A percentile compares a stretch with the other conserved stretches of the same genome.
These are phyloP conservation scores for Fusarium xyrophilum DNA, from an alignment of 2,329 filamentous ascomycete species.

Conservation along the genomic window DNA sequence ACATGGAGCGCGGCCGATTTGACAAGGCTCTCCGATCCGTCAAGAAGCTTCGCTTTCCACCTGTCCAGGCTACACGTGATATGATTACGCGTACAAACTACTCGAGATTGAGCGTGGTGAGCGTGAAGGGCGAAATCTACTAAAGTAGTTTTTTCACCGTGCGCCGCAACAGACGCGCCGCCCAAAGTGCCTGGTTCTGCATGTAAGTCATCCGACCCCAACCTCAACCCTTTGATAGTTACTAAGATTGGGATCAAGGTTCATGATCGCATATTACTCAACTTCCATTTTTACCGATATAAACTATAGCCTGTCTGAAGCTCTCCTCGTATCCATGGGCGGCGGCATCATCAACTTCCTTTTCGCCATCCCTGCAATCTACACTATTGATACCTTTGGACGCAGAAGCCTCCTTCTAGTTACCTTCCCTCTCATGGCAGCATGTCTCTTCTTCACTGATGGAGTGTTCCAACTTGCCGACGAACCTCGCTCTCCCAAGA, in stretches of 20 bases:
- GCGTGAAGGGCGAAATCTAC: slow-evolving; percentile 40
- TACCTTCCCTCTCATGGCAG: slow-evolving; percentile 64
- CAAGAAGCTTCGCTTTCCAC: slow-evolving; percentile 53
- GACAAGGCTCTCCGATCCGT: slow-evolving; percentile 55
- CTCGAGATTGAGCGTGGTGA: slow-evolving; percentile 44
- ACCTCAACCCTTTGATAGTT: too few species aligned
- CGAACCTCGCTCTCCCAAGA: slow-evolving; percentile 14
- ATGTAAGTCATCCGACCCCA: slow-evolving; percentile 37
- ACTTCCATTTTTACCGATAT: slow-evolving; percentile 53
- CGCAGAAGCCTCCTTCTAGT: slow-evolving; percentile 62
- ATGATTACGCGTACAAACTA: slow-evolving; percentile 56
- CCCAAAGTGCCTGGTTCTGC: slow-evolving; percentile 47
- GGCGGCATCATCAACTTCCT: slow-evolving; percentile 65
- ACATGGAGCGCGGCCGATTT: slow-evolving; percentile 58
- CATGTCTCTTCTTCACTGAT: slow-evolving; percentile 61
- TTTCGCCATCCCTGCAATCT: slow-evolving; percentile 64
- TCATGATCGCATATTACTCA: slow-evolving; percentile 64
- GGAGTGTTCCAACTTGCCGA: slow-evolving; percentile 55
- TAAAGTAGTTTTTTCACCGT: slow-evolving; percentile 50
- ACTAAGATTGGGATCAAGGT: too few species aligned
- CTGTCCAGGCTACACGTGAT: slow-evolving; percentile 58
- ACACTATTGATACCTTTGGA: slow-evolving; percentile 66
- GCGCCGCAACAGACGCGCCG: slow-evolving; percentile 47
- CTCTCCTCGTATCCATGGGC: slow-evolving; percentile 62
- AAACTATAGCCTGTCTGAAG: slow-evolving; percentile 50